Evolutionary conservation across 2,329 filamentous ascomycete species (phyloP).

Genomic region (Fusarium penzigii): DNA sequence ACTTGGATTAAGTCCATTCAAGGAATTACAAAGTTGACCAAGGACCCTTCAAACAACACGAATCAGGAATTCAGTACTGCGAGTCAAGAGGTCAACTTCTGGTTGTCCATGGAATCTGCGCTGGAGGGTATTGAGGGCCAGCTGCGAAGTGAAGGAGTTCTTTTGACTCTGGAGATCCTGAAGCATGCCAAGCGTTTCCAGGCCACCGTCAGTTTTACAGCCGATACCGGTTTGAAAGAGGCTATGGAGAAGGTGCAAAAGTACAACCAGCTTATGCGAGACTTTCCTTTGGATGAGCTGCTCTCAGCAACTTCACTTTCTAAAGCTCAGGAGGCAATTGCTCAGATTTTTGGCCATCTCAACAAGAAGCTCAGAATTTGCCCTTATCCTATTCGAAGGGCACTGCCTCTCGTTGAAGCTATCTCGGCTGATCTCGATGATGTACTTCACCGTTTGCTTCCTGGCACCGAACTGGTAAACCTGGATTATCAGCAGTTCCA

Average conservation of each 20-base stretch:
- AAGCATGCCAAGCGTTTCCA: constrained; percentile 98
- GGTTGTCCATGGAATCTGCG: constrained; percentile 94
- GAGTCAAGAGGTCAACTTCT: constrained; percentile 98
- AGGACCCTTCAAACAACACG: constrained; percentile 70
- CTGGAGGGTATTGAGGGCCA: constrained; percentile 90
- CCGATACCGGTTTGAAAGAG: constrained; percentile 94
- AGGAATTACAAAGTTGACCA: constrained; percentile 89
- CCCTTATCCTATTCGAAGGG: constrained; percentile 89
- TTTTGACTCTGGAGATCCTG: constrained; percentile 88
- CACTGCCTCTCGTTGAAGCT: constrained; percentile 90
- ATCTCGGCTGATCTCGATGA: constrained; percentile 92
- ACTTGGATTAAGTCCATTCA: constrained; percentile 99
- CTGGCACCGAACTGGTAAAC: constrained; percentile 86
- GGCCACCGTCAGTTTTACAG: constrained; percentile 93
- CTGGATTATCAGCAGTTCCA: constrained; percentile 91
- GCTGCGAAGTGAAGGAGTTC: constrained; percentile 83
- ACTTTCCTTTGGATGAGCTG: constrained; percentile 94
- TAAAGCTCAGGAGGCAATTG: constrained; percentile 86
- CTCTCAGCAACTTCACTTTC: constrained; percentile 86
- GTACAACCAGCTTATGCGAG: constrained; percentile 98
- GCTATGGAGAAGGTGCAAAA: constrained; percentile 95
- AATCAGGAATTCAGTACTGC: constrained; percentile 65
- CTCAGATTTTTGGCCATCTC: constrained; percentile 87
- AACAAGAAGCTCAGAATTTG: constrained; percentile 98
- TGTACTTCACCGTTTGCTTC: constrained; percentile 80